phyloP scores from a whole-genome alignment of 805 yeast genomes.

The Saturnispora galanensis region DNA sequence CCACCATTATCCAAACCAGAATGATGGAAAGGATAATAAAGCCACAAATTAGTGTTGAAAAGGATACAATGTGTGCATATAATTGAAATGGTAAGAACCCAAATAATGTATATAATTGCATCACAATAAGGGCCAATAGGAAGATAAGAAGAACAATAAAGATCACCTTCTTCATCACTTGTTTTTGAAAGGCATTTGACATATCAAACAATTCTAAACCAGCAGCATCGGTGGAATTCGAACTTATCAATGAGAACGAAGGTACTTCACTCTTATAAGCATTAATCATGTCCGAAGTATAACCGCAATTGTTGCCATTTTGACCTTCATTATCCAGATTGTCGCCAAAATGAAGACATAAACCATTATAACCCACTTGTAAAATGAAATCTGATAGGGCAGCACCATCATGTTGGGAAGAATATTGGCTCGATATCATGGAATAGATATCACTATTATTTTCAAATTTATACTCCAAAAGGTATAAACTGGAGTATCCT shows the following conservation, averaged over 20 bases:
- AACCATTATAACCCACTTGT: constrained; percentile 12
- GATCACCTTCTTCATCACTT: constrained; percentile 9
- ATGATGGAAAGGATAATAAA: constrained; percentile 8
- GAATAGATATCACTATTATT: constrained; percentile 9
- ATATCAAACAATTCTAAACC: constrained; percentile 10
- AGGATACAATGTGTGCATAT: constrained; percentile 1
- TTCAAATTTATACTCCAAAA: constrained; percentile 9
- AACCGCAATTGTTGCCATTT: constrained; percentile 9
- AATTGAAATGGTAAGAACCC: constrained; percentile 11
- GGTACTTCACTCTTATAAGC: constrained; percentile 9
- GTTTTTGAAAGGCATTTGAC: constrained; percentile 9
- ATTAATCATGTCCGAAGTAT: constrained; percentile 9
- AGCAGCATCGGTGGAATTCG: constrained; percentile 6
- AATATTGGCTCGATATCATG: constrained; percentile 9
- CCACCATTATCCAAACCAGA: constrained; percentile 10
- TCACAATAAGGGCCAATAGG: constrained; percentile 5
- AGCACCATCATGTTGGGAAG: constrained; percentile 8
- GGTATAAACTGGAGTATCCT: constrained; percentile 9
- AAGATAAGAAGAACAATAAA: constrained; percentile 10
- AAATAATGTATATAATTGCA: constrained; percentile 9
- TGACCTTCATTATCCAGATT: background rate
- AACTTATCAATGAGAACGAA: constrained; percentile 10
- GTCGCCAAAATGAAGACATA: constrained; percentile 12
- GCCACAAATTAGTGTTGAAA: background rate
- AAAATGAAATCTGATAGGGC: constrained; percentile 9